phyloP scores from a whole-genome alignment of 495 filamentous ascomycete species.

The Xylaria castorea region DNA sequence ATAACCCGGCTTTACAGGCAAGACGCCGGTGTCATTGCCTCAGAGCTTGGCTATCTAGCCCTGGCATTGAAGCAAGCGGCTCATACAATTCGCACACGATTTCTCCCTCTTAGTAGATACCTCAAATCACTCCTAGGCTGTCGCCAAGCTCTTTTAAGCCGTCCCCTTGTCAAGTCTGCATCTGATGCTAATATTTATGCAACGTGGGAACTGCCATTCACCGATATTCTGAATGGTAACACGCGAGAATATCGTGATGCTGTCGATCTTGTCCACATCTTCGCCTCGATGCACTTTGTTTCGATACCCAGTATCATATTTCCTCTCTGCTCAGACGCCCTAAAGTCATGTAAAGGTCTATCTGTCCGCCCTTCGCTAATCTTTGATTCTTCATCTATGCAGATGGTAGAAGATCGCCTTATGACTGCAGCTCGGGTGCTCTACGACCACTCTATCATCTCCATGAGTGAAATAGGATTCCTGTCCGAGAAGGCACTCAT shows the following conservation, averaged over 20 bases:
- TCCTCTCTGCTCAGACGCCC: conserved; percentile 8
- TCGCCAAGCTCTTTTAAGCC: conserved; percentile 31
- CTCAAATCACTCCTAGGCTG: conserved; percentile 30
- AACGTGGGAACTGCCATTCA: conserved; percentile 40
- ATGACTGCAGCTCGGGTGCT: conserved; percentile 21
- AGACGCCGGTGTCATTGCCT: conserved; percentile 31
- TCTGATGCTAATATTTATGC: conserved; percentile 34
- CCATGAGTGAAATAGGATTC: conserved; percentile 30
- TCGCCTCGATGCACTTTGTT: conserved; percentile 50
- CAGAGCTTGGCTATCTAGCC: conserved; percentile 34
- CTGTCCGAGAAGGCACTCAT: conserved; percentile 37
- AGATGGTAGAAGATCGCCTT: conserved; percentile 13
- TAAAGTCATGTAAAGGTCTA: neutral
- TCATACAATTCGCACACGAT: conserved; percentile 32
- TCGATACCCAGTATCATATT: conserved; percentile 33
- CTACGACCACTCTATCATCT: conserved; percentile 22
- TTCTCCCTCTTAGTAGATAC: conserved; percentile 33
- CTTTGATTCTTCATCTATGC: conserved; percentile 10
- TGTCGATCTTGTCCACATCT: conserved; percentile 35
- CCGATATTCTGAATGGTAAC: conserved; percentile 29
- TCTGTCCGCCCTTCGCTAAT: conserved; percentile 2
- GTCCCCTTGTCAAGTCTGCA: conserved; percentile 22
- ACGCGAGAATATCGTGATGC: conserved; percentile 34
- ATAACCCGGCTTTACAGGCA: conserved; percentile 29
- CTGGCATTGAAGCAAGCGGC: conserved; percentile 40